Conservation (phyloP, 495 filamentous ascomycete genomes). For the Zalerion maritima region DNA sequence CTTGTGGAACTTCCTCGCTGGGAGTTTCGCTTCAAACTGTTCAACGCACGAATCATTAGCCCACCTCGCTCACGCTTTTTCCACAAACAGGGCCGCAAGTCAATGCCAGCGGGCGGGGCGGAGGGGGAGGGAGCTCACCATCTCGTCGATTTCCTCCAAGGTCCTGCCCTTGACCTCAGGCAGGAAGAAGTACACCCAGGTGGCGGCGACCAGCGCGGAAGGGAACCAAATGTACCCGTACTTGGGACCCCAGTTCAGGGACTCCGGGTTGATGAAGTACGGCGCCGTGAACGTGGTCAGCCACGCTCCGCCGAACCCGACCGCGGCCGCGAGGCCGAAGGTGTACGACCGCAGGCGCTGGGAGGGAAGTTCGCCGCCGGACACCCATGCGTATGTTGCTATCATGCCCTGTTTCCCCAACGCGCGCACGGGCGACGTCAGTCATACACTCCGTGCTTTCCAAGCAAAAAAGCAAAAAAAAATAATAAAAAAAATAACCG, state of each 20-base stretch:
- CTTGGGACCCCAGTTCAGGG: conserved; percentile 41
- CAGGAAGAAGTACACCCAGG: conserved; percentile 36
- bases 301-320: conserved; percentile 41
- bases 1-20: conserved; percentile 31
- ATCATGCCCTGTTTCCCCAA: conserved; percentile 20
- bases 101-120: too few relatives aligned
- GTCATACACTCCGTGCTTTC: too few relatives aligned
- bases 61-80: not conserved
- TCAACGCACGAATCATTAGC: conserved; percentile 1
- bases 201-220: conserved; percentile 22
- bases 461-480: too few relatives aligned
- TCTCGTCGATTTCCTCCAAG: conserved; percentile 40
- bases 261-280: conserved; percentile 46
- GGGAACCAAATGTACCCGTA: conserved; percentile 42
- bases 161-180: conserved; percentile 40
- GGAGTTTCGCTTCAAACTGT: conserved; percentile 30
- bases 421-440: too few relatives aligned
- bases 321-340: conserved; percentile 38
- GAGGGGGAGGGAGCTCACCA: conserved; percentile 23
- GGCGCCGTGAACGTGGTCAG: conserved; percentile 43
- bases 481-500: too few relatives aligned
- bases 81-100: not conserved
- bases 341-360: conserved; percentile 41
- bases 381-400: conserved; percentile 45
- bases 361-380: conserved; percentile 42